A percentile compares a stretch with the other conserved stretches of the same genome.
These are phyloP conservation scores for Cyberlindnera saturnus DNA, from an alignment of 805 yeast genomes.

Conservation along the genomic window DNA sequence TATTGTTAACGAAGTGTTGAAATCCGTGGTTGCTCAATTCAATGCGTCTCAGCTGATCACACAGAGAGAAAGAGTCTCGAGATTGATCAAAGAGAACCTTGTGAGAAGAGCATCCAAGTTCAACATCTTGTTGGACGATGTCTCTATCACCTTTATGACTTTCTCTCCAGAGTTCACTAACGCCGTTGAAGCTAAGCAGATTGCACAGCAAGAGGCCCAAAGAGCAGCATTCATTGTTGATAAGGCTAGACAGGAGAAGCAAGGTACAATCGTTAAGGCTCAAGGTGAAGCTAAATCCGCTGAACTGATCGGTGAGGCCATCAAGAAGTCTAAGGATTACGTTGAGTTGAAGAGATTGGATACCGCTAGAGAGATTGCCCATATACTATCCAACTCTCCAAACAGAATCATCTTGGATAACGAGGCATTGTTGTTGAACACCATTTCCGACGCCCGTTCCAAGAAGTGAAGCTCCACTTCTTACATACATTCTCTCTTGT, in stretches of 20 bases:
- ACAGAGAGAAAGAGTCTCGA: constrained; percentile 95
- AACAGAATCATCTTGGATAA: constrained; percentile 88
- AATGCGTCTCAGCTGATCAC: constrained; percentile 97
- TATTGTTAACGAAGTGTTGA: constrained; percentile 95
- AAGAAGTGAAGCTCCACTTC: constrained; percentile 17
- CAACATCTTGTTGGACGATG: constrained; percentile 87
- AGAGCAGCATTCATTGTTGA: constrained; percentile 97
- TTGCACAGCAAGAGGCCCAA: constrained; percentile 99
- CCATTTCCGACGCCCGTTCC: constrained; percentile 69
- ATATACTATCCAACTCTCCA: constrained; percentile 77
- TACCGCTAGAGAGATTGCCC: constrained; percentile 94
- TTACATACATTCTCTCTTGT: not conserved
- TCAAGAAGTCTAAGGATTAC: constrained; percentile 91
- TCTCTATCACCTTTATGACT: constrained; percentile 93
- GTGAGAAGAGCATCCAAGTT: constrained; percentile 88
- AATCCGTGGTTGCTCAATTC: constrained; percentile 96
- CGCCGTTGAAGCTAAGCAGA: constrained; percentile 98
- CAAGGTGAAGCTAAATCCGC: constrained; percentile 99
- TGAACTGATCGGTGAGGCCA: constrained; percentile 97
- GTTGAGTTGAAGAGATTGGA: constrained; percentile 95
- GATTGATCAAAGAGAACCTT: constrained; percentile 84
- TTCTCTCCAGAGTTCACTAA: constrained; percentile 96
- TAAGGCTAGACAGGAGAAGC: constrained; percentile 96
- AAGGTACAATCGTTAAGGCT: constrained; percentile 93
- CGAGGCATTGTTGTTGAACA: constrained; percentile 86